Conservation (phyloP, 352 stramenopile genomes). For the Phytophthora rubi region DNA sequence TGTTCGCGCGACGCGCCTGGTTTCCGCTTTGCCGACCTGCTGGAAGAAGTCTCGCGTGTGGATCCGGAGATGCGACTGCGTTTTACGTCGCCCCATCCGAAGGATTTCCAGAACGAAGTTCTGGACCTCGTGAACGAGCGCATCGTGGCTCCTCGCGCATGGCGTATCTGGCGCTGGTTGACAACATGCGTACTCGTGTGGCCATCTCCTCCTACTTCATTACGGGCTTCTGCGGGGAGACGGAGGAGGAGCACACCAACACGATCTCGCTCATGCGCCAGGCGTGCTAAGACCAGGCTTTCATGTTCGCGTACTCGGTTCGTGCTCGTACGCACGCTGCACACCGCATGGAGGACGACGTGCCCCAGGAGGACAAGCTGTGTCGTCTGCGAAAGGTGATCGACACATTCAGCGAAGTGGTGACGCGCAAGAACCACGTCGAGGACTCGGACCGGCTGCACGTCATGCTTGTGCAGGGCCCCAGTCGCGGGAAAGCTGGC, state of each 20-base stretch:
- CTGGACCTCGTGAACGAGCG: conserved; percentile 91
- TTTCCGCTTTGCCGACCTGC: conserved; percentile 97
- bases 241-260: conserved; percentile 96
- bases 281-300: conserved; percentile 97
- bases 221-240: conserved; percentile 99
- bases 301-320: conserved; percentile 99
- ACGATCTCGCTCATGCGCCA: conserved; percentile 89
- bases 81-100: conserved; percentile 99
- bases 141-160: conserved; percentile 96
- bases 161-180: conserved; percentile 96
- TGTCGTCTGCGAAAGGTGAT: conserved; percentile 97
- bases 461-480: conserved; percentile 96
- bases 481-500: conserved; percentile 72
- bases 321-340: conserved; percentile 96
- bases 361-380: conserved; percentile 95
- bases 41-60: conserved; percentile 93
- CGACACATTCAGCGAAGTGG: conserved; percentile 91
- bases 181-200: conserved; percentile 89
- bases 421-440: conserved; percentile 91
- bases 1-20: conserved; percentile 92
- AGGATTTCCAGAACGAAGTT: conserved; percentile 97
- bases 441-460: conserved; percentile 94
- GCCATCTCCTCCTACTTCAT: conserved; percentile 97
- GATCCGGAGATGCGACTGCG: conserved; percentile 97
- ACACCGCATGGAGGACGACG: conserved; percentile 96